Conservation (phyloP, 257 asterid species). For the Cruciata laevipes region DNA sequence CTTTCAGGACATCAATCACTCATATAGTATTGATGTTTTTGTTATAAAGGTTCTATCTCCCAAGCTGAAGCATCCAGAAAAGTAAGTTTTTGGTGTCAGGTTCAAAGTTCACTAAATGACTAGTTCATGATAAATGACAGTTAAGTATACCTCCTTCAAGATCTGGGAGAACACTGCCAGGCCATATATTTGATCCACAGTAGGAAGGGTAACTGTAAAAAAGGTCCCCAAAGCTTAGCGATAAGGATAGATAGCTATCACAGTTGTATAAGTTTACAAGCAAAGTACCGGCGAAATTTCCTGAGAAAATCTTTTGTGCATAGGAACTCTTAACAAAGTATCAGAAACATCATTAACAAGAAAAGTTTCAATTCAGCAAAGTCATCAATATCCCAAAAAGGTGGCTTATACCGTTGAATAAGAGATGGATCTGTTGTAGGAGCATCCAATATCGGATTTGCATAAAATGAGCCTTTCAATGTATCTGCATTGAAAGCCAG, state of each 20-base stretch:
- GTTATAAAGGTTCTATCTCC: neutral
- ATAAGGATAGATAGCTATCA: neutral
- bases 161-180: conserved; percentile 62
- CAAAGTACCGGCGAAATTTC: neutral
- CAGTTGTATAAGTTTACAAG: neutral
- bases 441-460: conserved; percentile 66
- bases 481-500: conserved; percentile 41
- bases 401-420: conserved; percentile 43
- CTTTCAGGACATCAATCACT: neutral
- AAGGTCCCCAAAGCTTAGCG: conserved; percentile 10
- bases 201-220: conserved; percentile 73
- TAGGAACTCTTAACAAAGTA: neutral
- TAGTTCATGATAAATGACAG: neutral
- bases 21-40: neutral
- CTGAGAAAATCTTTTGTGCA: neutral
- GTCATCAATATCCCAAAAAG: neutral
- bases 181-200: conserved; percentile 87
- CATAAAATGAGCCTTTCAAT: conserved; percentile 85
- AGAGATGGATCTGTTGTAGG: conserved; percentile 65
- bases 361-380: neutral
- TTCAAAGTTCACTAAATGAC: neutral
- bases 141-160: conserved; percentile 61
- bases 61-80: neutral
- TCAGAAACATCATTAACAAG: neutral
- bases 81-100: neutral